phyloP scores from a whole-genome alignment of 306 rosid genomes.

The Rosa persica region DNA sequence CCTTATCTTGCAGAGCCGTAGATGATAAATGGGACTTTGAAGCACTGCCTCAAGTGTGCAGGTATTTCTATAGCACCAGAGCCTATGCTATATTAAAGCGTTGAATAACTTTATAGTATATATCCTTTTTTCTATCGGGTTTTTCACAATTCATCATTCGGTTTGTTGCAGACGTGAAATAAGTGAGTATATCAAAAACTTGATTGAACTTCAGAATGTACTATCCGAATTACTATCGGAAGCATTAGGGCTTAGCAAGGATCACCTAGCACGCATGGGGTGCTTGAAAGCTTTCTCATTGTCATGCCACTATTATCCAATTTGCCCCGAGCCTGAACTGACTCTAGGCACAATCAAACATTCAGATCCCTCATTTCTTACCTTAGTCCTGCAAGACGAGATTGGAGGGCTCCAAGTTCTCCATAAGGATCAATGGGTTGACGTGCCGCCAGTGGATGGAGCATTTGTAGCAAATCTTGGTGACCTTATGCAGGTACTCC shows the following conservation, averaged over 20 bases:
- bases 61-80: constrained; percentile 33
- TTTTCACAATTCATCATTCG: neutral
- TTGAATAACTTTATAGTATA: neutral
- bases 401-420: constrained; percentile 66
- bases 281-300: constrained; percentile 43
- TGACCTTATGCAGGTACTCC: constrained; percentile 10
- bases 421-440: constrained; percentile 54
- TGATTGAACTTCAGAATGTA: constrained; percentile 36
- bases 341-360: constrained; percentile 70
- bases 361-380: constrained; percentile 65
- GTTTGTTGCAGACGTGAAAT: constrained; percentile 4
- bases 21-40: constrained; percentile 50
- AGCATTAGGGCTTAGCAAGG: constrained; percentile 46
- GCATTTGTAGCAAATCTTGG: constrained; percentile 7
- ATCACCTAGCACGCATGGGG: constrained; percentile 26
- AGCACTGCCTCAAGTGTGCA: constrained; percentile 54
- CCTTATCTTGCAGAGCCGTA: constrained; percentile 45
- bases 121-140: neutral
- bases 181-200: constrained; percentile 17
- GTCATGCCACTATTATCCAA: constrained; percentile 76
- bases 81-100: neutral
- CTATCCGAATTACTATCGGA: constrained; percentile 44
- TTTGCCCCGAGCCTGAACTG: constrained; percentile 68
- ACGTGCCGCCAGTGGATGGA: neutral
- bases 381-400: constrained; percentile 75